Base-by-base conservation (phyloP, 129 eudicot species). In the Flaveria trinervia region DNA sequence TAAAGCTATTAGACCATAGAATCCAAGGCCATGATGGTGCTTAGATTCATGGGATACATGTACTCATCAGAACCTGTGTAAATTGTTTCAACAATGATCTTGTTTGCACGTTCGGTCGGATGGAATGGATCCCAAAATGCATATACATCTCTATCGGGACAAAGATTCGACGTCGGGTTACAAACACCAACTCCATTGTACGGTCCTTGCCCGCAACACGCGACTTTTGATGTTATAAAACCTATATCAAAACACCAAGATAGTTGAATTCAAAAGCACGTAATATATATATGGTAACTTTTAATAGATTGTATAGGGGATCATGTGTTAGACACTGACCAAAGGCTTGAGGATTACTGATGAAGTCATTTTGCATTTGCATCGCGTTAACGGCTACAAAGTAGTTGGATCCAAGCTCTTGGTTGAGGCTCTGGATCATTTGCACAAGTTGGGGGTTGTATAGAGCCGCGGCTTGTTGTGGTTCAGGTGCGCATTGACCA, bases 121-220 rank as follows among this genome's bases (percentile, higher is more conserved):
- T 90, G 96, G 23, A 77, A 90, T 0, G 96, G 88, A 72, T 90
- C 96, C 96, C 96, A 90, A 41, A 83, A 90, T n/a, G 78, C 96
- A n/a, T 86, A 82, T 1, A 45, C 0, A 6, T 80, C 70, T 74
- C 96, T 80, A 33, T 90, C 51, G 1, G 76, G 39, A 39, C 96
- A 90, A 10, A 90, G 64, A 22, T 78, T 77, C 55, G 96, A 90
- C 17, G 83, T 36, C 3, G 71, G 44, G 5, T 75, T 90, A 79
- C 96, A 90, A 10, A 90, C 43, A 49, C 96, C 96, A 30, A 87
- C 56, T 54, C 96, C 96, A 17, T 90, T 90, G 67, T 73, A 85
- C 0, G 92, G 90, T 36, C 96, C 96, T 82, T 90, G 96, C 65
- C 96, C 96, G 13, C 96, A 90, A 70, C 96, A 90, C 16, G 96